Conservation (phyloP, 164 flowering plant genomes). For the Dillenia suffruticosa region DNA sequence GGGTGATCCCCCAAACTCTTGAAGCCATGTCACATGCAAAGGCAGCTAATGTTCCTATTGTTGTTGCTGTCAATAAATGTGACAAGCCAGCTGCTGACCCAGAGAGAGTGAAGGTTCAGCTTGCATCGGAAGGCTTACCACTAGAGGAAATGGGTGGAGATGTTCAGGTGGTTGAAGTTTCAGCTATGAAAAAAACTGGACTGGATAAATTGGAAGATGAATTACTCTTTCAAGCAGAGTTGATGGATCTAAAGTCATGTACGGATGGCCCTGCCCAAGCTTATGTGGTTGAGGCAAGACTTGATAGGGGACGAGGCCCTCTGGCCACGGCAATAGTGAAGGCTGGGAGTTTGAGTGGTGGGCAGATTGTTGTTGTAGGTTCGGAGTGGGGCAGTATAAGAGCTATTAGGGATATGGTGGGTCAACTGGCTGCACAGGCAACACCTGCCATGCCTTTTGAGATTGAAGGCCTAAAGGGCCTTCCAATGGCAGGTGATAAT, state of each 20-base stretch:
- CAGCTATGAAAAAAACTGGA: slow-evolving; percentile 63
- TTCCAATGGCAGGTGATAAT: slow-evolving; percentile 98
- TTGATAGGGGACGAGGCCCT: slow-evolving; percentile 86
- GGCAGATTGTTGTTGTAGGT: slow-evolving; percentile 86
- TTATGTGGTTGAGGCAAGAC: slow-evolving; percentile 94
- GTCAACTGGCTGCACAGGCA: slow-evolving; percentile 45
- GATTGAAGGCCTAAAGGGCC: slow-evolving; percentile 87
- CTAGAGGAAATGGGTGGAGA: slow-evolving; percentile 96
- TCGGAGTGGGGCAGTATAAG: slow-evolving; percentile 94
- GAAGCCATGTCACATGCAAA: slow-evolving; percentile 92
- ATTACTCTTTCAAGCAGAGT: slow-evolving; percentile 80
- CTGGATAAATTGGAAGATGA: slow-evolving; percentile 81
- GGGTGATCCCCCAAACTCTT: slow-evolving; percentile 93
- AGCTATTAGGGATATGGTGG: slow-evolving; percentile 67
- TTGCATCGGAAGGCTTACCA: slow-evolving; percentile 73
- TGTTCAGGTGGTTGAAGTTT: slow-evolving; percentile 85
- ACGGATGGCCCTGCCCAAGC: slow-evolving; percentile 94
- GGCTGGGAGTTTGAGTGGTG: slow-evolving; percentile 75
- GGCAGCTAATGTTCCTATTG: slow-evolving; percentile 82
- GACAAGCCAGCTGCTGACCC: slow-evolving; percentile 92
- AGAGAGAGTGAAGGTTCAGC: slow-evolving; percentile 75
- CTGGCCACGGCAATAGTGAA: slow-evolving; percentile 86
- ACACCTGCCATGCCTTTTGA: slow-evolving; percentile 87
- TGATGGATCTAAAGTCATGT: slow-evolving; percentile 85
- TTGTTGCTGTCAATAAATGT: slow-evolving; percentile 90